These are phyloP conservation scores for Cardamine chenopodiifolia DNA, from an alignment of 345 rosid genomes.

Conservation along the genomic window DNA sequence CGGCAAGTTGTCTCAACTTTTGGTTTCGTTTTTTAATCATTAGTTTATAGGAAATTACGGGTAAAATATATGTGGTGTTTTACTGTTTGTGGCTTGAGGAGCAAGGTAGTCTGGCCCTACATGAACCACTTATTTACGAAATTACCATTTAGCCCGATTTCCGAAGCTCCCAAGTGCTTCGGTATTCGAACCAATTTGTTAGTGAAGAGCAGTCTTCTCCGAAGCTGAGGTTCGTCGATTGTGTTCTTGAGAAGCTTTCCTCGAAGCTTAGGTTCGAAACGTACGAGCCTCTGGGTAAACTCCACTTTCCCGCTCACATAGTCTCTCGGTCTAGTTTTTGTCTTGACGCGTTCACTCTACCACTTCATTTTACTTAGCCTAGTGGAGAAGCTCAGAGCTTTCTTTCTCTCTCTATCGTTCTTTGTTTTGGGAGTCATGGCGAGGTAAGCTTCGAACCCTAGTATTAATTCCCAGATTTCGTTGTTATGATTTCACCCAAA, in stretches of 20 bases:
- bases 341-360: too few relatives aligned
- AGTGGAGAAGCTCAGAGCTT: constrained; percentile 44
- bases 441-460: constrained; percentile 42
- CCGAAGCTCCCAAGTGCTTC: constrained; percentile 37
- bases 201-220: constrained; percentile 45
- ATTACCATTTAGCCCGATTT: constrained; percentile 40
- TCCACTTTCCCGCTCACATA: constrained; percentile 51
- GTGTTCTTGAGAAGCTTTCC: constrained; percentile 21
- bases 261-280: constrained; percentile 46
- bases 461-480: not conserved
- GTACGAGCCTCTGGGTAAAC: constrained; percentile 34
- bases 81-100: constrained; percentile 48
- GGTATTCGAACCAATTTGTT: constrained; percentile 36
- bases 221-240: constrained; percentile 2
- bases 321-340: constrained; percentile 21
- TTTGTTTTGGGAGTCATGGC: constrained; percentile 42
- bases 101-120: constrained; percentile 48
- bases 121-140: constrained; percentile 33
- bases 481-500: constrained; percentile 1
- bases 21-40: not conserved
- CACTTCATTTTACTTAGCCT: constrained; percentile 42
- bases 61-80: constrained; percentile 9
- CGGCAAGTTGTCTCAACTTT: not conserved
- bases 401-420: not conserved
- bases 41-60: not conserved